A percentile compares a stretch with the other conserved stretches of the same genome.
Evolutionary conservation across 768 basidiomycete species (phyloP).

Genomic region (Amanita molliuscula): DNA sequence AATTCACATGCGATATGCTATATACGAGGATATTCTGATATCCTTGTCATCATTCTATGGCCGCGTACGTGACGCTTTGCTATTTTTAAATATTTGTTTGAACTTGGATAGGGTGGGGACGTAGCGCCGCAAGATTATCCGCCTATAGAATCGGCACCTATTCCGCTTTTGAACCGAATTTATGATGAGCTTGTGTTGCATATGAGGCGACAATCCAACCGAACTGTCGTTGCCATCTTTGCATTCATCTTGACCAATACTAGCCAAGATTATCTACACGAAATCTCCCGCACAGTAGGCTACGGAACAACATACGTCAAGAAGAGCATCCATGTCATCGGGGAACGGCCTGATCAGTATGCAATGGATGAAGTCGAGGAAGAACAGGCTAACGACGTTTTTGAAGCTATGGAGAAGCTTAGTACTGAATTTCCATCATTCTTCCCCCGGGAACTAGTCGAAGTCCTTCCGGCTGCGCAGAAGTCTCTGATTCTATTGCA

Average conservation of each 20-base stretch:
- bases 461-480: slow-evolving; percentile 51
- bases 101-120: slow-evolving; percentile 21
- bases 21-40: slow-evolving; percentile 35
- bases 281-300: slow-evolving; percentile 52
- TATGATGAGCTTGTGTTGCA: slow-evolving; percentile 47
- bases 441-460: slow-evolving; percentile 39
- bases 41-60: slow-evolving; percentile 50
- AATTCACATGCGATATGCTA: slow-evolving; percentile 40
- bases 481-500: slow-evolving; percentile 59
- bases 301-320: slow-evolving; percentile 25
- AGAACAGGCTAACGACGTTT: slow-evolving; percentile 29
- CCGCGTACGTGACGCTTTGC: slow-evolving; percentile 33
- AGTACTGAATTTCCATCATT: slow-evolving; percentile 51
- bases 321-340: slow-evolving; percentile 15
- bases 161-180: slow-evolving; percentile 47
- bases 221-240: slow-evolving; percentile 38
- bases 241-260: slow-evolving; percentile 59
- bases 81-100: not conserved
- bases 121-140: slow-evolving; percentile 28
- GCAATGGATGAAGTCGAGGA: slow-evolving; percentile 26
- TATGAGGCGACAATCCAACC: slow-evolving; percentile 41
- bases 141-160: slow-evolving; percentile 31
- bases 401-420: slow-evolving; percentile 24
- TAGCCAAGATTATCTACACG: slow-evolving; percentile 52
- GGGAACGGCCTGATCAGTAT: slow-evolving; percentile 18